These are phyloP conservation scores for Isabelozyma pseudorhagii DNA, from an alignment of 805 yeast species.

Conservation along the genomic window DNA sequence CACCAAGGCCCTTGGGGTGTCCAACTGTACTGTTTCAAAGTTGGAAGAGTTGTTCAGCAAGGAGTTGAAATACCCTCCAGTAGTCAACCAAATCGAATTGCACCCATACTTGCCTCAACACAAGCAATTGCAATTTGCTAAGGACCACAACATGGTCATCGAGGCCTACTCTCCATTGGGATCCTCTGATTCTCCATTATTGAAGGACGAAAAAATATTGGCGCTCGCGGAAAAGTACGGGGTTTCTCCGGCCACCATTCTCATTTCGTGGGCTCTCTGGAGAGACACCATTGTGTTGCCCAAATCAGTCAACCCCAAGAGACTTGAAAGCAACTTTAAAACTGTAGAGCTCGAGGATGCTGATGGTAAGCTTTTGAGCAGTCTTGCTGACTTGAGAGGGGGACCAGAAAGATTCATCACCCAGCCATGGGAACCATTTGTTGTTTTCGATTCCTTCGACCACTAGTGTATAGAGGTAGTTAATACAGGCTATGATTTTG, in stretches of 20 bases:
- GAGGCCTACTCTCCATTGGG: conserved; percentile 84
- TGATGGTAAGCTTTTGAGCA: conserved; percentile 30
- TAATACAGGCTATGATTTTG: not conserved
- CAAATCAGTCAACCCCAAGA: conserved; percentile 26
- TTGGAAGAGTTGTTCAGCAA: conserved; percentile 43
- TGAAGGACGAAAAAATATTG: conserved; percentile 40
- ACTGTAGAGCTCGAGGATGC: conserved; percentile 29
- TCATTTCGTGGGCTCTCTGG: conserved; percentile 57
- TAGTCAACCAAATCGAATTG: conserved; percentile 69
- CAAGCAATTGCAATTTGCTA: conserved; percentile 59
- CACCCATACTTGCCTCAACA: conserved; percentile 42
- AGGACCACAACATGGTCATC: conserved; percentile 23
- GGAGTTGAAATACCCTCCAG: conserved; percentile 58
- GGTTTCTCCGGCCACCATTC: conserved; percentile 47
- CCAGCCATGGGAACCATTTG: conserved; percentile 33
- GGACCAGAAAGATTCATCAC: conserved; percentile 31
- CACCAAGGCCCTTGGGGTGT: conserved; percentile 70
- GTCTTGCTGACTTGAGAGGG: conserved; percentile 16
- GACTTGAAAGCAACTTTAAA: conserved; percentile 33
- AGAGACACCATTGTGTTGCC: conserved; percentile 52
- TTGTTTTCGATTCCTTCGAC: conserved; percentile 20
- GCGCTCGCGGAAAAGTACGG: conserved; percentile 43
- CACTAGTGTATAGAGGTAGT: not conserved
- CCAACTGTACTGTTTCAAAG: conserved; percentile 57
- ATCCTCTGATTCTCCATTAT: conserved; percentile 51